Evolutionary conservation across 805 yeast species (phyloP), one percentile per base, ranked within the genome.

Genomic region (Teunomyces panamensis): DNA sequence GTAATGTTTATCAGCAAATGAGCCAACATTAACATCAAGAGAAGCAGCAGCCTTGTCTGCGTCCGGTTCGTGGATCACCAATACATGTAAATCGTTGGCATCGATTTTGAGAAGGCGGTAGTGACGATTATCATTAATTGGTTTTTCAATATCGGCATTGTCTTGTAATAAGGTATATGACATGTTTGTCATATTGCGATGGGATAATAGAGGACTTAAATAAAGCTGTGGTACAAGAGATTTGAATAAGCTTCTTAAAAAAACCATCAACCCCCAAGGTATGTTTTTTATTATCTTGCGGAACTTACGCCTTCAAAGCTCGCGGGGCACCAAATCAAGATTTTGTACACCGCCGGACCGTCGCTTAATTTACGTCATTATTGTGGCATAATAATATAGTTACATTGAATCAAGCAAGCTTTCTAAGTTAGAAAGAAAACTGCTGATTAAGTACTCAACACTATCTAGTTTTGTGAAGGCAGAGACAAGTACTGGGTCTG

Each of bases 1-100:
- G 52, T 62, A 71, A 45, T 76, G 73, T 24, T 82, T 84, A 60
- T 87, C 95, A 48, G 83, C 78, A 61, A 84, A 84, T 2, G 92
- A 75, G 9, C 95, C 95, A 16, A 85, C 86, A 55, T 85, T 79
- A 9, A 87, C 92, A 59, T 87, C 94, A 48, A 87, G 64, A 0
- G 94, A 80, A 2, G 92, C 94, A 0, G 90, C 91, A 0, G 91
- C 72, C 58, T 84, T 84, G 61, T 86, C 92, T 1, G 92, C 74
- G 17, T 78, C 67, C 1, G 86, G 79, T 58, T 87, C 94, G 47
- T 80, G 79, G 46, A 87, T 85, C 48, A 86, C 59, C 46, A 87
- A 64, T 0, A 81, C 89, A 17, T 75, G 76, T 44, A 87, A 62
- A 9, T 77, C 72, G 59, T 87, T 87, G 2, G 76, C 63, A 14